Evolutionary conservation across 176 grass and related monocot genomes (phyloP), one percentile per base, ranked within the genome.

Genomic region (Aegilops speltoides): DNA sequence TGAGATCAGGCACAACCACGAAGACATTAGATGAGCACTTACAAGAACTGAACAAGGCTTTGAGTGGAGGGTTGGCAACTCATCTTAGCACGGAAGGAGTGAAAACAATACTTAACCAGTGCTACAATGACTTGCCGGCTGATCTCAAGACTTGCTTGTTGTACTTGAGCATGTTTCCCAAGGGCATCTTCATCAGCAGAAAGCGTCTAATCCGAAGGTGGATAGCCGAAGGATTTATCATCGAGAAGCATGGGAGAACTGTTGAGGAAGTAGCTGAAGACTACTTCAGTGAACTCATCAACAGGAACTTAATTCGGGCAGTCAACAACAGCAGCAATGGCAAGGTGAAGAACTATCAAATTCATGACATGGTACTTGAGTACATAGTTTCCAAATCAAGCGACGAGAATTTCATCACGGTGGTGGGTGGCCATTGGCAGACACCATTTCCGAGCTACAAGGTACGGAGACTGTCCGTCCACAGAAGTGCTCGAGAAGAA

Each of bases 291-390:
- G 74, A 89, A 32, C 48, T 89, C 17, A 63, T 88, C 33, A 10
- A 43, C 17, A 77, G 87, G 24, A 88, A 77, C 14, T 23, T 88
- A 10, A 64, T 89, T 3, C 20, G 36, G 7, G 50, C 87, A 2
- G 50, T 84, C n/a, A 54, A 70, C 2, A 69, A 61, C 10, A 79
- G 37, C 26, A 83, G 28, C 6, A 84, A 50, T 1, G 81, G 81
- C 34, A 89, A 74, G 76, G 87, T 89, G 66, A 89, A 73, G 75
- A 73, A 22, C 10, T 89, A 31, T 6, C 37, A 78, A 46, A 32
- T 89, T 22, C 81, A 89, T 74, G 87, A 83, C 23, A 84, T 89
- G 87, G 76, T 89, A 1, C 87, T 89, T 2, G 50, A 89, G 56
- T 38, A 79, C 17, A 84, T 84, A 37, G 25, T 89, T 0, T 37